A percentile compares a stretch with the other conserved stretches of the same genome.
These are phyloP conservation scores for Plasmodium gonderi DNA, from an alignment of 169 alveolate species.

Conservation along the genomic window DNA sequence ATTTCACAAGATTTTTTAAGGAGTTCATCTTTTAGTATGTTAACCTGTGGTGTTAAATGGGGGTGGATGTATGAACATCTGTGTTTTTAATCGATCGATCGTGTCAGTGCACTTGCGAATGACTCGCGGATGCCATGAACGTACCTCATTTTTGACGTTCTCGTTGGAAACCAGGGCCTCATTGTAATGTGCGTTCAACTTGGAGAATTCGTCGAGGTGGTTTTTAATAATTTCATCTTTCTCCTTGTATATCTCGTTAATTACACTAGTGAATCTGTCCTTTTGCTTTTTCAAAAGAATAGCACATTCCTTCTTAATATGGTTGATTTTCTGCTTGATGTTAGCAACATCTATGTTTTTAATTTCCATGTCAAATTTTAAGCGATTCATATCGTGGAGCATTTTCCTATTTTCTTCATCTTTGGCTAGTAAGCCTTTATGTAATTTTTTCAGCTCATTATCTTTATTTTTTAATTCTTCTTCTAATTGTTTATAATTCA, in stretches of 20 bases:
- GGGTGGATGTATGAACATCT: not conserved
- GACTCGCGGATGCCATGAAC: too few relatives aligned
- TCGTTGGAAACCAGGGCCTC: constrained; percentile 34
- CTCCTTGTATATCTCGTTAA: constrained; percentile 53
- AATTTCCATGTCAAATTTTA: constrained; percentile 59
- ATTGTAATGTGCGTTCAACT: constrained; percentile 8
- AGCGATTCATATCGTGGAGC: constrained; percentile 35
- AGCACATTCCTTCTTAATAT: constrained; percentile 45
- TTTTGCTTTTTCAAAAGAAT: constrained; percentile 59
- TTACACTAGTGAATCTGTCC: constrained; percentile 17
- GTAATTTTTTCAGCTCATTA: constrained; percentile 59
- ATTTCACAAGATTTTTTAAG: constrained; percentile 40
- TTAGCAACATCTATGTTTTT: constrained; percentile 47
- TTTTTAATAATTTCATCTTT: constrained; percentile 53
- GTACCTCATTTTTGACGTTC: constrained; percentile 45
- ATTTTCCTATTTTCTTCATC: constrained; percentile 68
- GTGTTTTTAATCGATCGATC: not conserved
- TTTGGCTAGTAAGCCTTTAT: constrained; percentile 18
- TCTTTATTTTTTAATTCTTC: constrained; percentile 71
- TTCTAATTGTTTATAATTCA: constrained; percentile 69
- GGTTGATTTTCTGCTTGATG: constrained; percentile 29
- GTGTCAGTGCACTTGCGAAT: too few relatives aligned
- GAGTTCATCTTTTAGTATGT: constrained; percentile 34
- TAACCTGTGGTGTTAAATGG: not conserved
- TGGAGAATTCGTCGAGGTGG: constrained; percentile 39